phyloP scores from a whole-genome alignment of 441 rosid genomes.

The Pelargonium citronellum region DNA sequence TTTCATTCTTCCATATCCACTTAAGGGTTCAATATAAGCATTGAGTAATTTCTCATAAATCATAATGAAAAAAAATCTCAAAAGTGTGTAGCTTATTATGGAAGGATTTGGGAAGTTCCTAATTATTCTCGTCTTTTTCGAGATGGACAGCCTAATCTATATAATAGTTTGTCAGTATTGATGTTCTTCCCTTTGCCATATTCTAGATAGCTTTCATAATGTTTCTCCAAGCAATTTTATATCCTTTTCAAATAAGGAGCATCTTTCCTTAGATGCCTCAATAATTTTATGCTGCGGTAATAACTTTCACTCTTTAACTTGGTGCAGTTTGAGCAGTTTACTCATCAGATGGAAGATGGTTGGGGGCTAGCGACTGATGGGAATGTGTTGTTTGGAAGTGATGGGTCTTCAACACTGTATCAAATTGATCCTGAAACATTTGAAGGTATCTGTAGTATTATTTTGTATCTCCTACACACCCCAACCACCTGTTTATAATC shows the following conservation, averaged over 20 bases:
- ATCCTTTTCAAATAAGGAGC: not conserved
- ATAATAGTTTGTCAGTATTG: no score
- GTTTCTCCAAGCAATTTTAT: conserved; percentile 6
- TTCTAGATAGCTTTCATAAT: not conserved
- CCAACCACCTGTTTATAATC: no score
- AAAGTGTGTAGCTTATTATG: no score
- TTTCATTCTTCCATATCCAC: no score
- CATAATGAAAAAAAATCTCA: no score
- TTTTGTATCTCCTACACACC: not conserved
- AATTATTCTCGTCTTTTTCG: no score
- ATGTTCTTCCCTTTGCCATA: no score
- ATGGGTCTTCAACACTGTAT: conserved; percentile 80
- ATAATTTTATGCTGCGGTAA: conserved; percentile 1
- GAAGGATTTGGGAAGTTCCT: no score
- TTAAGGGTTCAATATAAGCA: no score
- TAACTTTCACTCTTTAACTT: conserved; percentile 11
- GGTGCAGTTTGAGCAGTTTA: conserved; percentile 57
- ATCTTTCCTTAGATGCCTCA: conserved; percentile 12
- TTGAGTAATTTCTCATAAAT: no score
- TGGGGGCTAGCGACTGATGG: conserved; percentile 98
- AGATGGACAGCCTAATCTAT: no score
- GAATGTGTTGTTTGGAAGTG: conserved; percentile 68
- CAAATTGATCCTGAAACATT: conserved; percentile 61
- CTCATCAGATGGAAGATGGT: conserved; percentile 85
- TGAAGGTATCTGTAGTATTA: conserved; percentile 42